Evolutionary conservation across 2,329 filamentous ascomycete species (phyloP).

Genomic region (Claviceps cyperi): DNA sequence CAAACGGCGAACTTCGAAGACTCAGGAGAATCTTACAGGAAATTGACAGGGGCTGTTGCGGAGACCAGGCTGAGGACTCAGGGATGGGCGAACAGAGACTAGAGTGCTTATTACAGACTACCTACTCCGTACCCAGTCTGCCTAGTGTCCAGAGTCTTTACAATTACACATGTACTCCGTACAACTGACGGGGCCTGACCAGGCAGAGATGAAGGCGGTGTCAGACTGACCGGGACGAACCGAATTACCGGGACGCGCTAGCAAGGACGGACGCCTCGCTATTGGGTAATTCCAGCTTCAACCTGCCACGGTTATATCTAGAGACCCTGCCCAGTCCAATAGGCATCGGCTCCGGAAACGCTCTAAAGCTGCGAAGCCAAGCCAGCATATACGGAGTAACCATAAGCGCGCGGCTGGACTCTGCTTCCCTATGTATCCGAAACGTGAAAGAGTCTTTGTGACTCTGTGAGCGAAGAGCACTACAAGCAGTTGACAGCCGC

Average conservation of each 20-base stretch:
- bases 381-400: not conserved
- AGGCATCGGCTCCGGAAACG: conserved; percentile 11
- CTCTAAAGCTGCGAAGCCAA: conserved; percentile 4
- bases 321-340: conserved; percentile 11
- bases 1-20: no score
- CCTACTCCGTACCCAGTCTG: no score
- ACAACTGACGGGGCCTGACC: conserved; percentile 8
- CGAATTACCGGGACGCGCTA: conserved; percentile 24
- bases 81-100: not conserved
- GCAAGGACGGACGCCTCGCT: conserved; percentile 4
- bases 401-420: conserved; percentile 11
- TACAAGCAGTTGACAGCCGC: no score
- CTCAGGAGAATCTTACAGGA: no score
- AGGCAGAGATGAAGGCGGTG: conserved; percentile 11
- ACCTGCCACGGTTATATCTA: conserved; percentile 2
- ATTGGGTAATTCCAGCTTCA: conserved; percentile 9
- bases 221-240: conserved; percentile 15
- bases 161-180: no score
- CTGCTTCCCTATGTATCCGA: not conserved
- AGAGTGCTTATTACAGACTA: not conserved
- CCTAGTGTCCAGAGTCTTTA: no score
- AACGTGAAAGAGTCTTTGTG: no score
- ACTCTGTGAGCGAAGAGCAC: no score
- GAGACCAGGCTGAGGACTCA: not conserved
- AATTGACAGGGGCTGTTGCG: not conserved